Conservation (phyloP, 352 stramenopile genomes). For the Phytophthora idaei region DNA sequence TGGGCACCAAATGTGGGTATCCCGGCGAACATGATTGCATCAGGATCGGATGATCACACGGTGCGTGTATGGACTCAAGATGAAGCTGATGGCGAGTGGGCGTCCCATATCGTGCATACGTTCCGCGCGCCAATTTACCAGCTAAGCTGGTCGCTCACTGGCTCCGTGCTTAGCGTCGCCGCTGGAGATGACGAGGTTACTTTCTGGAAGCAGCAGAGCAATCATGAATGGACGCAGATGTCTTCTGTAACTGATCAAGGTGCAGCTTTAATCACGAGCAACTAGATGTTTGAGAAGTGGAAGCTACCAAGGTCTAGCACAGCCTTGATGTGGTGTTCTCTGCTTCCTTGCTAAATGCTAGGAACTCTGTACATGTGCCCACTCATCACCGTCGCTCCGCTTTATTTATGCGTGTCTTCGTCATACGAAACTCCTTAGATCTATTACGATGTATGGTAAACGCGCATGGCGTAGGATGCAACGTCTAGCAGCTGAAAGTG, state of each 20-base stretch:
- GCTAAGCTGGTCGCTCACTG: conserved; percentile 86
- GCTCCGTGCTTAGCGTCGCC: conserved; percentile 66
- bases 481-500: conserved; percentile 97
- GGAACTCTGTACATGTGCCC: conserved; percentile 9
- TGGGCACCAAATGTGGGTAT: conserved; percentile 88
- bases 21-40: conserved; percentile 81
- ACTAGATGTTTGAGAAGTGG: conserved; percentile 20
- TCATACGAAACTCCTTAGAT: conserved; percentile 10
- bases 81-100: conserved; percentile 67
- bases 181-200: conserved; percentile 76
- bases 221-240: conserved; percentile 71
- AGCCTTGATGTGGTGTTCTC: conserved; percentile 1
- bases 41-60: conserved; percentile 82
- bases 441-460: conserved; percentile 53
- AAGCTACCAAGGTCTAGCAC: not conserved
- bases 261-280: conserved; percentile 39
- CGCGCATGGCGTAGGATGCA: conserved; percentile 83
- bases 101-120: conserved; percentile 62
- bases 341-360: conserved; percentile 15
- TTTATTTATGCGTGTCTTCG: conserved; percentile 28
- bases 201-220: conserved; percentile 79
- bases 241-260: conserved; percentile 78
- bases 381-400: conserved; percentile 6
- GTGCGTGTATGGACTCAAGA: conserved; percentile 84
- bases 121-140: conserved; percentile 79